Conservation (phyloP, 2,329 filamentous ascomycete genomes). For the Thermothelomyces thermophilus region DNA sequence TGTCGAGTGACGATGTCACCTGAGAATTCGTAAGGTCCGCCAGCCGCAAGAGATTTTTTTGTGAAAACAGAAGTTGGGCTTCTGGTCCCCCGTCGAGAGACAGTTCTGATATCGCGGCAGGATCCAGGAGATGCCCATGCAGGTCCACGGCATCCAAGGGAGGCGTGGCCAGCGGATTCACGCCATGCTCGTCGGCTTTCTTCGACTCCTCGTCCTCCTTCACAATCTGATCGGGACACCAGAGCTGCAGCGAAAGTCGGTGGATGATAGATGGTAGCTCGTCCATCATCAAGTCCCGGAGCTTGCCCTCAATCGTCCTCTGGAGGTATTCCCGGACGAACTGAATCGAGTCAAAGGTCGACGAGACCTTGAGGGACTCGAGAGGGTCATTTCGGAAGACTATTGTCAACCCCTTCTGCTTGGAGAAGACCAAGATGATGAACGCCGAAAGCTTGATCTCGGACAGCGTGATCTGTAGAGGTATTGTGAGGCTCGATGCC, state of each 20-base stretch:
- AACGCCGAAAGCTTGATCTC: constrained; percentile 95
- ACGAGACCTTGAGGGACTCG: constrained; percentile 96
- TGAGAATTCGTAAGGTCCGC: constrained; percentile 82
- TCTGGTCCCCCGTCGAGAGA: constrained; percentile 75
- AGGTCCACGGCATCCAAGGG: constrained; percentile 77
- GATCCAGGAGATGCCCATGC: constrained; percentile 68
- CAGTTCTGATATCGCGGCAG: constrained; percentile 67
- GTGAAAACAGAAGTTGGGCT: constrained; percentile 84
- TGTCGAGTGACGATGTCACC: constrained; percentile 83
- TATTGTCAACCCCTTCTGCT: constrained; percentile 91
- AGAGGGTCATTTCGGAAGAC: constrained; percentile 98
- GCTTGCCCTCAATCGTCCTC: constrained; percentile 87
- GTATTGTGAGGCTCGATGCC: constrained; percentile 87
- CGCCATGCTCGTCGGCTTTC: constrained; percentile 50
- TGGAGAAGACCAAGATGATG: constrained; percentile 95
- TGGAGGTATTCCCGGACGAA: constrained; percentile 97
- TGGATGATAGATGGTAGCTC: constrained; percentile 96
- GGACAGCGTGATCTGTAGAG: constrained; percentile 92
- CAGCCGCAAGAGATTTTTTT: constrained; percentile 83
- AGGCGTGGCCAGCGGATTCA: constrained; percentile 76
- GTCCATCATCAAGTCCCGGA: constrained; percentile 94
- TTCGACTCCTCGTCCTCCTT: constrained; percentile 55
- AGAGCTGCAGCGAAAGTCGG: constrained; percentile 77
- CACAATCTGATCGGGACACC: constrained; percentile 78
- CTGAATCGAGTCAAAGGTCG: constrained; percentile 97